Percentiles rank a stretch among this genome's conserved stretches.
These are phyloP conservation scores for Stephania cephalantha DNA, from an alignment of 164 flowering plant species.

Conservation along the genomic window DNA sequence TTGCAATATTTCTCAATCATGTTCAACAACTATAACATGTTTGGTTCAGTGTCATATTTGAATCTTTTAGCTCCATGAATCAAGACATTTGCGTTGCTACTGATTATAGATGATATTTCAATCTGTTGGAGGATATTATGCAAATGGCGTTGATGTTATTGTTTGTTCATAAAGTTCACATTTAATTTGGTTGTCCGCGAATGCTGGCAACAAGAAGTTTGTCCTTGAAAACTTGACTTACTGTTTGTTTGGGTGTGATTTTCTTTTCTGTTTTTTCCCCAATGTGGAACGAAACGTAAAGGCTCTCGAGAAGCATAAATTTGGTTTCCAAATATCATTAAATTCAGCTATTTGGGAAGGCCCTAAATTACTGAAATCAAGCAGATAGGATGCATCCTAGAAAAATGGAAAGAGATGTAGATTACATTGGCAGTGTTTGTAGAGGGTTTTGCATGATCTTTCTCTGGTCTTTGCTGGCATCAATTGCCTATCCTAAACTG, in stretches of 20 bases:
- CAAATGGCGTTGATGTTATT: neutral
- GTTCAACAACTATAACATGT: neutral
- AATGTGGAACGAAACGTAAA: neutral
- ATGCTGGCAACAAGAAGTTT: no score
- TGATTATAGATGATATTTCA: neutral
- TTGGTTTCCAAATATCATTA: neutral
- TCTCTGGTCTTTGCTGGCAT: neutral
- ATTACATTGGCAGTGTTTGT: neutral
- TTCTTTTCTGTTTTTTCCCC: no score
- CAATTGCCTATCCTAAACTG: neutral
- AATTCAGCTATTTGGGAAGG: neutral
- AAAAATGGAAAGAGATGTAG: neutral
- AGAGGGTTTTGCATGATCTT: neutral
- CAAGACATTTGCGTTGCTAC: neutral
- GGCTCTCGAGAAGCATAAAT: neutral
- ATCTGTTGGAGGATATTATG: neutral
- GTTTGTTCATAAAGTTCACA: neutral
- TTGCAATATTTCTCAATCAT: neutral
- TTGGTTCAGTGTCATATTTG: neutral
- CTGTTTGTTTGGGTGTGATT: no score
- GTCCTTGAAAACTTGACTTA: no score
- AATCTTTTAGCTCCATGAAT: neutral
- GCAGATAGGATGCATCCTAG: neutral
- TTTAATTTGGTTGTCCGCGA: no score
- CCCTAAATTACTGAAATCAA: neutral